A percentile compares a stretch with the other conserved stretches of the same genome.
These are phyloP conservation scores for Annulohypoxylon stygium DNA, from an alignment of 495 filamentous ascomycete genomes.

Conservation along the genomic window DNA sequence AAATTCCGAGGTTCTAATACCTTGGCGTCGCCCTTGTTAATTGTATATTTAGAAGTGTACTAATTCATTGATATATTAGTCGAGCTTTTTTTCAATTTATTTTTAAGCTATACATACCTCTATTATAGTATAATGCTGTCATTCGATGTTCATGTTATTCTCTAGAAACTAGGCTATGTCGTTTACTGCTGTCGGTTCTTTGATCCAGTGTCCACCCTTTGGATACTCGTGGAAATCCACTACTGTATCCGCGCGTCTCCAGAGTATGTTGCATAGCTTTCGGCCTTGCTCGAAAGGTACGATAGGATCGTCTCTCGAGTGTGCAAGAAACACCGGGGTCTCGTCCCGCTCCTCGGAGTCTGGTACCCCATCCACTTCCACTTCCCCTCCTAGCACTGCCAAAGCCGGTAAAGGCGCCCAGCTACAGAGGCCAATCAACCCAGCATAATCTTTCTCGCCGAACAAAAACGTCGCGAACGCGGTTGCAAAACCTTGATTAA, in stretches of 20 bases:
- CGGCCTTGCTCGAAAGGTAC: constrained; percentile 62
- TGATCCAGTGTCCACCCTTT: constrained; percentile 70
- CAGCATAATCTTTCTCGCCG: constrained; percentile 50
- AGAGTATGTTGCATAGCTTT: constrained; percentile 56
- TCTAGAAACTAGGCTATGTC: constrained; percentile 60
- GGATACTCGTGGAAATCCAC: constrained; percentile 66
- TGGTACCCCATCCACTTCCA: background rate
- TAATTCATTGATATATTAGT: too few species aligned
- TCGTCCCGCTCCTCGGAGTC: background rate
- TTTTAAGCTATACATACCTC: background rate
- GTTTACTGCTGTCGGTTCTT: constrained; percentile 64
- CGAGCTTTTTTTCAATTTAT: too few species aligned
- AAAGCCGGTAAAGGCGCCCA: constrained; percentile 64
- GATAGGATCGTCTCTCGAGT: constrained; percentile 65
- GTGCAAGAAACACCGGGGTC: constrained; percentile 64
- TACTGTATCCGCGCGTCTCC: constrained; percentile 48
- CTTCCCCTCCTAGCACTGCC: background rate
- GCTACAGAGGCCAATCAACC: constrained; percentile 68
- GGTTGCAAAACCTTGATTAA: constrained; percentile 60
- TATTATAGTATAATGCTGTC: background rate
- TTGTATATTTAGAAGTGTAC: too few species aligned
- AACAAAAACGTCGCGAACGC: constrained; percentile 59
- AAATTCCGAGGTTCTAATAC: too few species aligned
- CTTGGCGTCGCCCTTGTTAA: too few species aligned
- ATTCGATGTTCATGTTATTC: background rate